Conservation (phyloP, 2,329 filamentous ascomycete species). For the Tolypocladium endophyticum region DNA sequence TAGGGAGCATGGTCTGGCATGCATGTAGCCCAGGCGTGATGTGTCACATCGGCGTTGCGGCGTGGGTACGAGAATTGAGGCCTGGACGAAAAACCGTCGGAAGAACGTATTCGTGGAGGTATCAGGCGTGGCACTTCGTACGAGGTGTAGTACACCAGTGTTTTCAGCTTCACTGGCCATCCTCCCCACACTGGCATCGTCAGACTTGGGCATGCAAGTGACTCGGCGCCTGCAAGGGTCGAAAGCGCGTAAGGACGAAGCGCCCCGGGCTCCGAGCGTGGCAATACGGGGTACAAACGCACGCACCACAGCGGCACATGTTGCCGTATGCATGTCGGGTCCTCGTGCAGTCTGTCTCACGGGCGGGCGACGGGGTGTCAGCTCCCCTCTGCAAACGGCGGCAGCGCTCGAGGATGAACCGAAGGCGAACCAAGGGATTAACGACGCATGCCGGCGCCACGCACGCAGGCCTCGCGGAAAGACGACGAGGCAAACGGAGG, state of each 20-base stretch:
- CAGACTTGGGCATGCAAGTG: not conserved
- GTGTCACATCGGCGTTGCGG: constrained; percentile 7
- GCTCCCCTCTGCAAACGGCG: not conserved
- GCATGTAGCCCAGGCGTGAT: constrained; percentile 4
- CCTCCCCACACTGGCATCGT: not conserved
- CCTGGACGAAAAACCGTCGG: not conserved
- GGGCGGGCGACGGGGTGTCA: not conserved
- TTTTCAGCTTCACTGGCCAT: not conserved
- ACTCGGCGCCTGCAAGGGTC: not conserved
- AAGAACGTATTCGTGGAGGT: not conserved
- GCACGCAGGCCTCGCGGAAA: not conserved
- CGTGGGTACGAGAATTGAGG: not conserved
- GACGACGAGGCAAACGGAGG: not conserved
- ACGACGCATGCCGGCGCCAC: not conserved
- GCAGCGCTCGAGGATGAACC: not conserved
- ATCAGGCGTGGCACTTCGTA: not conserved
- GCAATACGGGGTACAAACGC: not conserved
- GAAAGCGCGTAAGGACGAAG: not conserved
- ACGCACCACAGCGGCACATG: not conserved
- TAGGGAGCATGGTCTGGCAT: not conserved
- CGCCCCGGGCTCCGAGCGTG: not conserved
- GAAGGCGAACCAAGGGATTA: not conserved
- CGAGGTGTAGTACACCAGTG: not conserved
- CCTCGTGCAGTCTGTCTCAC: not conserved
- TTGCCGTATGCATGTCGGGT: not conserved